phyloP scores from a whole-genome alignment of 331 rosid species.

The Quercus tomentella region DNA sequence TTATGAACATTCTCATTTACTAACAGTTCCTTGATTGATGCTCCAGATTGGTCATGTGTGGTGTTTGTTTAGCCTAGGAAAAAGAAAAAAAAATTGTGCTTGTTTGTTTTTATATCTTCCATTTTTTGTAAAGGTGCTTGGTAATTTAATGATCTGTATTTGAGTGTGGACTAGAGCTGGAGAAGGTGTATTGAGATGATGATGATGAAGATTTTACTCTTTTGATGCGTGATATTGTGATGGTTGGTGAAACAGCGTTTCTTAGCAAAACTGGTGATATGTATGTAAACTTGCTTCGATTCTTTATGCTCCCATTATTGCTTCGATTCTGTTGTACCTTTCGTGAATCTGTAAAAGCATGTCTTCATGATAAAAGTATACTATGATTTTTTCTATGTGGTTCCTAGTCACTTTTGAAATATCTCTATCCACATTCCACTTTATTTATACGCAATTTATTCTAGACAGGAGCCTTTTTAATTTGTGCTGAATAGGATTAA shows the following conservation, averaged over 20 bases:
- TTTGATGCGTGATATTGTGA: not conserved
- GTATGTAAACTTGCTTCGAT: not conserved
- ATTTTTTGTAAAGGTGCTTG: constrained; percentile 25
- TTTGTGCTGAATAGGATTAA: too few relatives aligned
- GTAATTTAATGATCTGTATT: constrained; percentile 8
- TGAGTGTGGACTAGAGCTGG: constrained; percentile 17
- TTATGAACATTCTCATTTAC: not conserved
- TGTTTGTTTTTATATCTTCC: not conserved
- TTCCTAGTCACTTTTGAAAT: too few relatives aligned
- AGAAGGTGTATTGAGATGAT: constrained; percentile 20
- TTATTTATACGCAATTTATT: too few relatives aligned
- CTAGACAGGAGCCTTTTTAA: too few relatives aligned
- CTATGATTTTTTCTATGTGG: too few relatives aligned
- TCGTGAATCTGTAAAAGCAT: too few relatives aligned
- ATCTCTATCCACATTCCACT: too few relatives aligned
- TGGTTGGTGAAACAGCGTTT: not conserved
- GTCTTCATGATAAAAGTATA: too few relatives aligned
- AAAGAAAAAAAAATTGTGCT: not conserved
- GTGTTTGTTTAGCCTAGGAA: constrained; percentile 6
- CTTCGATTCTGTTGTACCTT: too few relatives aligned
- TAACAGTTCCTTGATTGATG: constrained; percentile 9
- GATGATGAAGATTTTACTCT: not conserved
- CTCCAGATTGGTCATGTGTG: constrained; percentile 21
- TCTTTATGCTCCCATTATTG: too few relatives aligned
- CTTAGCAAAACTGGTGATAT: not conserved